Percentiles rank a stretch among this genome's conserved stretches.
Evolutionary conservation across 371 early-diverging fungal genomes (phyloP).

Genomic region (Nosema muscidifuracis): DNA sequence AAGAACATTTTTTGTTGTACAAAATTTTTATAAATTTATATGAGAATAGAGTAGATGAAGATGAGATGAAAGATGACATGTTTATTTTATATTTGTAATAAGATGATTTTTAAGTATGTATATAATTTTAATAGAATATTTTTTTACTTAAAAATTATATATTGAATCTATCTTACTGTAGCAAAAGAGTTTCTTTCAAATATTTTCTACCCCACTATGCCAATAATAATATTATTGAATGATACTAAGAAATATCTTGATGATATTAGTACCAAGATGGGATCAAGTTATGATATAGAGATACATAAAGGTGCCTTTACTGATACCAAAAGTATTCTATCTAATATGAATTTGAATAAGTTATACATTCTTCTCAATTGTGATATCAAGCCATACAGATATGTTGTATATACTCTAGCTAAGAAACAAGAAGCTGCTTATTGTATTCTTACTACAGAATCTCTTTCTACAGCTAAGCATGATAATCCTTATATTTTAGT

Average conservation of each 20-base stretch:
- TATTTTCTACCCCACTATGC: conserved; percentile 29
- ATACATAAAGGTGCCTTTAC: conserved; percentile 17
- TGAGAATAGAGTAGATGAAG: not conserved
- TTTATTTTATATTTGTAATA: no score
- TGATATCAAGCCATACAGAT: conserved; percentile 37
- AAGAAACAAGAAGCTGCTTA: conserved; percentile 37
- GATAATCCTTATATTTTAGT: conserved; percentile 11
- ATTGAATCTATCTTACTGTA: no score
- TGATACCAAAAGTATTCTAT: conserved; percentile 17
- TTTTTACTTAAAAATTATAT: no score
- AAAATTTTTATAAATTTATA: conserved; percentile 1
- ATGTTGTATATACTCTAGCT: conserved; percentile 45
- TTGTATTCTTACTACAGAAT: not conserved
- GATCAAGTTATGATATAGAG: conserved; percentile 11
- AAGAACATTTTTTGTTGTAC: not conserved
- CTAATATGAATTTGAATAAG: conserved; percentile 16
- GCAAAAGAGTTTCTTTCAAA: no score
- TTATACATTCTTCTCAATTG: conserved; percentile 39
- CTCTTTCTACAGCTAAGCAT: conserved; percentile 31
- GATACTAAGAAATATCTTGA: conserved; percentile 12
- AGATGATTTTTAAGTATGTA: no score
- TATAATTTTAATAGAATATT: no score
- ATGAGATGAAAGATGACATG: no score
- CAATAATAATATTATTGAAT: conserved; percentile 40
- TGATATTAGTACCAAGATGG: not conserved